phyloP scores from a whole-genome alignment of 805 yeast species.

The Blastobotrys attinorum region DNA sequence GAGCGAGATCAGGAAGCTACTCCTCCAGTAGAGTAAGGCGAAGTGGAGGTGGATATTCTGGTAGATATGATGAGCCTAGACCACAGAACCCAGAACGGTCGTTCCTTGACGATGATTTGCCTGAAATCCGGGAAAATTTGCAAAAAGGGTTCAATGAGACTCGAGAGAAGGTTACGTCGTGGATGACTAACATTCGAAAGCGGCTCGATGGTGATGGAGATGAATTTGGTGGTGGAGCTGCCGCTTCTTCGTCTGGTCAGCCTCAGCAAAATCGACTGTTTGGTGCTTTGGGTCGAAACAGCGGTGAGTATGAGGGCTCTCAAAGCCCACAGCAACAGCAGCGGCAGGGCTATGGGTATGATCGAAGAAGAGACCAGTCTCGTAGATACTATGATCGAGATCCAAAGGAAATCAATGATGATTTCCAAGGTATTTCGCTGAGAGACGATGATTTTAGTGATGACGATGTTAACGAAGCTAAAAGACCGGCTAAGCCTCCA shows the following conservation, averaged over 20 bases:
- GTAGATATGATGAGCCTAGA: conserved; percentile 18
- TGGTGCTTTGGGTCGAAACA: conserved; percentile 17
- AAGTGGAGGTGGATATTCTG: conserved; percentile 17
- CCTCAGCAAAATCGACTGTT: conserved; percentile 16
- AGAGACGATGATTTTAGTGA: conserved; percentile 28
- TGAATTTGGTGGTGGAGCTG: conserved; percentile 2
- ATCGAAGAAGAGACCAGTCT: not conserved
- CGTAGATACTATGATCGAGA: conserved; percentile 39
- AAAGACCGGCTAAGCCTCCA: conserved; percentile 30
- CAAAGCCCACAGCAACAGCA: no score
- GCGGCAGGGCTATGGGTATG: not conserved
- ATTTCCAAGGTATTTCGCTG: conserved; percentile 43
- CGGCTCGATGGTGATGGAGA: conserved; percentile 34
- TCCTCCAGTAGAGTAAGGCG: conserved; percentile 9
- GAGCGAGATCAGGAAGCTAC: not conserved
- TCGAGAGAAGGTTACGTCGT: conserved; percentile 60
- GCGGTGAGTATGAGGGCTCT: conserved; percentile 6
- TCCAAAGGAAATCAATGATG: conserved; percentile 44
- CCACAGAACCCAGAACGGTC: conserved; percentile 21
- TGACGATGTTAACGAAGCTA: conserved; percentile 3
- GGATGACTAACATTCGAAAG: conserved; percentile 67
- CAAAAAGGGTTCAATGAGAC: conserved; percentile 77
- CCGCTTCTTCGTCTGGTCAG: conserved; percentile 10
- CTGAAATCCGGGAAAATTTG: conserved; percentile 57
- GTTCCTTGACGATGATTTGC: conserved; percentile 32